Percentiles rank a stretch among this genome's conserved stretches.
phyloP scores from a whole-genome alignment of 768 basidiomycete species.

The Tricholoma terreum region DNA sequence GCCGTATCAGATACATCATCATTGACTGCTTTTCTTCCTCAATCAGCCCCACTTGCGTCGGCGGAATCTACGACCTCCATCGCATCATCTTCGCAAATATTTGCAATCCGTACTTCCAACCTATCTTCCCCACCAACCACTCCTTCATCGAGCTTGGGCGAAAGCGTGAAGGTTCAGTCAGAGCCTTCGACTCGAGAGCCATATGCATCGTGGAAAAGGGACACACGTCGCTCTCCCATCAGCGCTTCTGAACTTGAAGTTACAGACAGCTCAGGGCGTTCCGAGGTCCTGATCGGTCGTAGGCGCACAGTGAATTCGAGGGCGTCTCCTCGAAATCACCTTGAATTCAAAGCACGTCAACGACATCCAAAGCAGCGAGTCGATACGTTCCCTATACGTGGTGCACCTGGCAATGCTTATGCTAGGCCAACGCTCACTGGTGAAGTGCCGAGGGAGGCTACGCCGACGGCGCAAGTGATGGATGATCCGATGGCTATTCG shows the following conservation, averaged over 20 bases:
- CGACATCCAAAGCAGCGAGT: background rate
- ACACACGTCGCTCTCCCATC: background rate
- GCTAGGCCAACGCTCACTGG: background rate
- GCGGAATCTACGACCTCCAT: conserved; percentile 24
- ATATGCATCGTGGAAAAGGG: background rate
- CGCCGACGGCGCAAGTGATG: background rate
- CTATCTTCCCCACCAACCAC: conserved; percentile 23
- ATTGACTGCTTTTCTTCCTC: conserved; percentile 6
- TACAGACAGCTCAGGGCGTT: background rate
- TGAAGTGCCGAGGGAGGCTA: background rate
- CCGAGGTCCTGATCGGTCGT: background rate
- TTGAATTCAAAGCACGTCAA: background rate
- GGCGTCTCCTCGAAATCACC: background rate
- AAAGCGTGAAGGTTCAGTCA: conserved; percentile 16
- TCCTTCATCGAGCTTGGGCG: conserved; percentile 25
- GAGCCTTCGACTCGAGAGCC: conserved; percentile 1
- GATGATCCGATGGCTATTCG: background rate
- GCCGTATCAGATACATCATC: conserved; percentile 4
- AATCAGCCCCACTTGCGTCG: conserved; percentile 17
- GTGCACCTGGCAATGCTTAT: background rate
- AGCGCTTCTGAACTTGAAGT: background rate
- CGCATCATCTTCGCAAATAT: conserved; percentile 28
- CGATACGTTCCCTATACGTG: background rate
- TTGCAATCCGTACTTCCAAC: conserved; percentile 20
- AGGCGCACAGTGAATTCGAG: background rate